phyloP scores from a whole-genome alignment of 768 basidiomycete genomes.

The Dendrothele bispora region DNA sequence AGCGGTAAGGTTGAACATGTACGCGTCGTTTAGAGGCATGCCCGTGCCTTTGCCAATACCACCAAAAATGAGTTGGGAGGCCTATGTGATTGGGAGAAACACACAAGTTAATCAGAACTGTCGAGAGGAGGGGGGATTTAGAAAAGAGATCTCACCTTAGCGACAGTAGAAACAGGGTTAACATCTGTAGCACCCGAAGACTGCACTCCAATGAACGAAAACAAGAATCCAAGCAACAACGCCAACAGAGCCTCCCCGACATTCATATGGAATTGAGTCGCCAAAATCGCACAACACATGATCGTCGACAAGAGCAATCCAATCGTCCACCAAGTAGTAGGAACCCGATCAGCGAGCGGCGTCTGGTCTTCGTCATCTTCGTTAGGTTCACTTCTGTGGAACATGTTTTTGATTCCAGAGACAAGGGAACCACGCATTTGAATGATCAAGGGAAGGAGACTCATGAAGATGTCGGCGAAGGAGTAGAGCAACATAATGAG shows the following conservation, averaged over 20 bases:
- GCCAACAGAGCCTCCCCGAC: constrained; percentile 58
- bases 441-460: constrained; percentile 35
- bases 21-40: constrained; percentile 32
- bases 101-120: neutral
- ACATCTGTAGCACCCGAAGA: constrained; percentile 59
- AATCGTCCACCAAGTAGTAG: too few species aligned
- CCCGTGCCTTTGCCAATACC: constrained; percentile 55
- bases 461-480: constrained; percentile 51
- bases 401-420: constrained; percentile 6
- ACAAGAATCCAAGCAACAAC: constrained; percentile 60
- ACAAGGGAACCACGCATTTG: too few species aligned
- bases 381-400: constrained; percentile 23
- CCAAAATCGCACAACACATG: too few species aligned
- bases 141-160: constrained; percentile 36
- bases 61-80: constrained; percentile 66
- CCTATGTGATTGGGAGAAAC: constrained; percentile 21
- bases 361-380: constrained; percentile 52
- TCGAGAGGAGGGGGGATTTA: too few species aligned
- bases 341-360: constrained; percentile 55
- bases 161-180: constrained; percentile 61
- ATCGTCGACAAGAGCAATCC: too few species aligned
- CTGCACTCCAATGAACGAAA: constrained; percentile 69
- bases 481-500: constrained; percentile 62
- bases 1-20: constrained; percentile 49
- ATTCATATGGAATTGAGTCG: constrained; percentile 54